These are phyloP conservation scores for Jackrogersella multiformis DNA, from an alignment of 495 filamentous ascomycete genomes.

Conservation along the genomic window DNA sequence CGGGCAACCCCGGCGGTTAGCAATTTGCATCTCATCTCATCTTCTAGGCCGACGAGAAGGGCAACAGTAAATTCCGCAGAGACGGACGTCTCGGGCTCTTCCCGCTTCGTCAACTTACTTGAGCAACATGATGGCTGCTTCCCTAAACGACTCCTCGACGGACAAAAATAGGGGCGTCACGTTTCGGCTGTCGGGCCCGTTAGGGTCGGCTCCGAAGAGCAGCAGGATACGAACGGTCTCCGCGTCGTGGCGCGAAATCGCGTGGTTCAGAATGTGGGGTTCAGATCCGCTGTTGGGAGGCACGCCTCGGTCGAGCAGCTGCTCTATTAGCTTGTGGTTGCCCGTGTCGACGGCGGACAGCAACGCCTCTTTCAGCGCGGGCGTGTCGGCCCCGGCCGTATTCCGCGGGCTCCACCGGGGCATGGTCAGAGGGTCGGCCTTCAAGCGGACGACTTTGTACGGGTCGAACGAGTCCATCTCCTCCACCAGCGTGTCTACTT, in stretches of 20 bases:
- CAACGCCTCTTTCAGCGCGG: constrained; percentile 45
- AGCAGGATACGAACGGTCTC: constrained; percentile 60
- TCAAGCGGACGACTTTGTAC: constrained; percentile 47
- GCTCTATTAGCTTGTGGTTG: constrained; percentile 59
- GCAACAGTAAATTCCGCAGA: too few relatives aligned
- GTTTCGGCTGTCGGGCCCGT: constrained; percentile 51
- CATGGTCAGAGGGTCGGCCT: constrained; percentile 47
- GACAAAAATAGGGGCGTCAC: constrained; percentile 54
- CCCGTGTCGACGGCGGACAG: constrained; percentile 51
- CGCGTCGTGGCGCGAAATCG: constrained; percentile 54
- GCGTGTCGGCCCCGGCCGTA: constrained; percentile 43
- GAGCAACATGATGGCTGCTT: constrained; percentile 57
- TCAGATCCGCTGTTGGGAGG: constrained; percentile 54
- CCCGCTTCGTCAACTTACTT: constrained; percentile 35
- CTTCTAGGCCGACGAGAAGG: too few relatives aligned
- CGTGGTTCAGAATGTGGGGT: constrained; percentile 52
- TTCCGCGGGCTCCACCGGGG: constrained; percentile 53
- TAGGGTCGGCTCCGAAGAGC: constrained; percentile 59
- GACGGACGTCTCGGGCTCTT: not conserved
- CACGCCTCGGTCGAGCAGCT: constrained; percentile 62
- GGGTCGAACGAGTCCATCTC: constrained; percentile 46
- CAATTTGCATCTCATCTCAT: too few relatives aligned
- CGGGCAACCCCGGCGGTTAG: not conserved
- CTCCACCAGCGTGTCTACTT: constrained; percentile 43
- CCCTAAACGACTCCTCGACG: constrained; percentile 55